phyloP scores from a whole-genome alignment of 1,139 yeast species.

The Tardiomyces digboiensis region DNA sequence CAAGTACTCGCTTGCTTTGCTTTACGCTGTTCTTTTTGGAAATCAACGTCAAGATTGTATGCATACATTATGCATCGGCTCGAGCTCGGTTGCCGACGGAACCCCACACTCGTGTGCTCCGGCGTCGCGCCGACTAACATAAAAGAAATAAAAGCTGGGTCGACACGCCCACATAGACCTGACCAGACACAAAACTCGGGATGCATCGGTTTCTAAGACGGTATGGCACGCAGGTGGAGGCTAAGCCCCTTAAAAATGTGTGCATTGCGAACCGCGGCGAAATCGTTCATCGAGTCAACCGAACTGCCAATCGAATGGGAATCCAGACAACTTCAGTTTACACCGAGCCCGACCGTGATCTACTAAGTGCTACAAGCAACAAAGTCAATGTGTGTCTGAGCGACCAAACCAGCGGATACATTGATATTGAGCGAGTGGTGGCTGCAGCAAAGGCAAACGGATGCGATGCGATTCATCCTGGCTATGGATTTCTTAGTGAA shows the following conservation, averaged over 20 bases:
- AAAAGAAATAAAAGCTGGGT: no score
- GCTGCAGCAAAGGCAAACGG: slow-evolving; percentile 74
- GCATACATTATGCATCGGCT: no score
- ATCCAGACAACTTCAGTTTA: slow-evolving; percentile 80
- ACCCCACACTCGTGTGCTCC: no score
- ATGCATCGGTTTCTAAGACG: no score
- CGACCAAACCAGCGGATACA: slow-evolving; percentile 80
- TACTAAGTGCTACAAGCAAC: slow-evolving; percentile 76
- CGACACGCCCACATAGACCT: no score
- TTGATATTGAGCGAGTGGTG: slow-evolving; percentile 74
- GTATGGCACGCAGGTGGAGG: no score
- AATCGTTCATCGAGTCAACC: slow-evolving; percentile 89
- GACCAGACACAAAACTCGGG: no score
- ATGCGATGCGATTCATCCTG: slow-evolving; percentile 93
- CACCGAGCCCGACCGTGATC: slow-evolving; percentile 83
- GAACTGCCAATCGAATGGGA: slow-evolving; percentile 70
- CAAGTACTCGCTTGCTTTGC: no score
- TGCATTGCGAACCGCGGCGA: slow-evolving; percentile 97
- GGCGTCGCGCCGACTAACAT: no score
- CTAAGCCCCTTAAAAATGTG: slow-evolving; percentile 71
- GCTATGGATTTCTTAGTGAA: slow-evolving; percentile 94
- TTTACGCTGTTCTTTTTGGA: no score
- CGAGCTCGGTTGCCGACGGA: no score
- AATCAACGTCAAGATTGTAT: no score
- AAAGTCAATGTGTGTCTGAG: slow-evolving; percentile 72